phyloP scores from a whole-genome alignment of 139 green algal species.

The Chlorella vulgaris region DNA sequence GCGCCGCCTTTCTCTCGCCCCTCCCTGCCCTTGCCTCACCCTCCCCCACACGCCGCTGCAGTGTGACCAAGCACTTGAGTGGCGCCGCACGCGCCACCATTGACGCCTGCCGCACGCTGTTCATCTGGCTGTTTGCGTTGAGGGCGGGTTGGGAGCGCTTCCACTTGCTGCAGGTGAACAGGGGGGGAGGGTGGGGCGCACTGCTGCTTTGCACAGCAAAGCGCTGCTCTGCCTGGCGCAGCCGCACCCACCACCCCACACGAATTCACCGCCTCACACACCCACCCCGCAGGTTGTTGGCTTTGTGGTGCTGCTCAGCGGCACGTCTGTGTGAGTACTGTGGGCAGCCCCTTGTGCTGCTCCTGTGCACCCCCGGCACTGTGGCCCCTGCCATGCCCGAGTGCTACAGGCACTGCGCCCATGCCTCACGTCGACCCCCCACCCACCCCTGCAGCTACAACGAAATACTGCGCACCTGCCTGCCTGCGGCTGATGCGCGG shows the following conservation, averaged over 20 bases:
- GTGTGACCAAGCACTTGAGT: conserved; percentile 70
- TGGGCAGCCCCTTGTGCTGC: background rate
- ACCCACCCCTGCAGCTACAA: conserved; percentile 80
- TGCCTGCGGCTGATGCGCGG: conserved; percentile 37
- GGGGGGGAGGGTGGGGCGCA: conserved; percentile 79
- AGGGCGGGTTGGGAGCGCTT: conserved; percentile 83
- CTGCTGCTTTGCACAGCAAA: conserved; percentile 73
- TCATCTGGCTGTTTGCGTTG: conserved; percentile 82
- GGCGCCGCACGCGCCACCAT: conserved; percentile 80
- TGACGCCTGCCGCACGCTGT: conserved; percentile 82
- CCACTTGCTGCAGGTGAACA: conserved; percentile 74
- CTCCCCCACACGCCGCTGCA: background rate
- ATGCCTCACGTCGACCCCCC: too few relatives aligned
- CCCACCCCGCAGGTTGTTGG: conserved; percentile 71
- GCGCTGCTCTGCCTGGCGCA: background rate
- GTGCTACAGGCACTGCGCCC: too few relatives aligned
- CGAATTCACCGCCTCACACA: too few relatives aligned
- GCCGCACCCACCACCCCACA: too few relatives aligned
- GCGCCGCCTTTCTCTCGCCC: background rate
- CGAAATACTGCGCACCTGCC: conserved; percentile 73
- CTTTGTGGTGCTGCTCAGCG: conserved; percentile 78
- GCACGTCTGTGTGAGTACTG: conserved; percentile 54
- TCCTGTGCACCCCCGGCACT: too few relatives aligned
- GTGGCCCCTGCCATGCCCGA: too few relatives aligned
- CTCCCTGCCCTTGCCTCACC: background rate